Conservation (phyloP, 2,329 filamentous ascomycete species). For the Apiospora phragmitis region DNA sequence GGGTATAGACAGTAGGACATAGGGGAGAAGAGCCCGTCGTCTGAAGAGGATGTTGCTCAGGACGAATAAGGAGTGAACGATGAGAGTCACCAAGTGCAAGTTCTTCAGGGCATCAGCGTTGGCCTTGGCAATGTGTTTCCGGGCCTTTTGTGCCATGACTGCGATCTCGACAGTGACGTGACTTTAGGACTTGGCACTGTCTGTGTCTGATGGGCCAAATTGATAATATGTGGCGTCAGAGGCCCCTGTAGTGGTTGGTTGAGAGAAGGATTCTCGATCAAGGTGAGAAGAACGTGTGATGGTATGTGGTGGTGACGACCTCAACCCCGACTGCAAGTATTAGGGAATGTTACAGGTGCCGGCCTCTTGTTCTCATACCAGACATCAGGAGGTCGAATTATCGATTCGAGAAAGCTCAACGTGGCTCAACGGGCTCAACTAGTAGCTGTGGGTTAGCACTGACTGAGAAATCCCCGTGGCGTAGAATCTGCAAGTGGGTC, state of each 20-base stretch:
- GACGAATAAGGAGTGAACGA: constrained; percentile 74
- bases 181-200: not conserved
- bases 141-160: constrained; percentile 62
- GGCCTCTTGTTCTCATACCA: not conserved
- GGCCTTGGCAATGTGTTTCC: constrained; percentile 70
- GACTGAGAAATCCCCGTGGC: not conserved
- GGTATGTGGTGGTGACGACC: not conserved
- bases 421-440: not conserved
- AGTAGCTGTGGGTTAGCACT: not conserved
- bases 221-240: not conserved
- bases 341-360: not conserved
- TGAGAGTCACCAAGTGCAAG: constrained; percentile 75
- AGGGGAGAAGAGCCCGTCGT: constrained; percentile 66
- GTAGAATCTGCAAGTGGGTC: not conserved
- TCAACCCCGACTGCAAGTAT: not conserved
- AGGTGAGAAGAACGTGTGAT: not conserved
- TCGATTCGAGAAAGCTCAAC: constrained; percentile 6
- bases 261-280: not conserved
- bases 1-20: constrained; percentile 71
- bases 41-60: constrained; percentile 67
- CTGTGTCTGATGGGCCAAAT: not conserved
- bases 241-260: not conserved
- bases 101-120: constrained; percentile 77
- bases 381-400: constrained; percentile 15
- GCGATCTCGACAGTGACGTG: not conserved